phyloP scores from a whole-genome alignment of 371 early-diverging fungal genomes.

The Mycotypha africana region DNA sequence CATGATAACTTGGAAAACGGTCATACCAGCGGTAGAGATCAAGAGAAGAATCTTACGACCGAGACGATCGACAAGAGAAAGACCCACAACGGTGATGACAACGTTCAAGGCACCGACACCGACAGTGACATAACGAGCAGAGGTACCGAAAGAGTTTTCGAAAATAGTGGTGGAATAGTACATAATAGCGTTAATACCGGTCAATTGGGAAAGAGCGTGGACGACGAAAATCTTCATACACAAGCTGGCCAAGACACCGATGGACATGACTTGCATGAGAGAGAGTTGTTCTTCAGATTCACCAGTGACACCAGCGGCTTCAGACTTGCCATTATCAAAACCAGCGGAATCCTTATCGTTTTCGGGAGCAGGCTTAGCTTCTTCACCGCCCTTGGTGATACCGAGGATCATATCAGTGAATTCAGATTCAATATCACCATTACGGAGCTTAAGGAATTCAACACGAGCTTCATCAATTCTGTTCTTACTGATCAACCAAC shows the following conservation, averaged over 20 bases:
- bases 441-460: constrained; percentile 52
- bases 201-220: constrained; percentile 45
- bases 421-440: constrained; percentile 58
- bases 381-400: constrained; percentile 29
- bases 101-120: constrained; percentile 48
- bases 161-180: constrained; percentile 53
- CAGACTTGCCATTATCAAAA: constrained; percentile 14
- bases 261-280: constrained; percentile 26
- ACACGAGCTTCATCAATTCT: constrained; percentile 56
- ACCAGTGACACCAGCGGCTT: constrained; percentile 16
- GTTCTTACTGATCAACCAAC: constrained; percentile 59
- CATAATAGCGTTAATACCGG: constrained; percentile 67
- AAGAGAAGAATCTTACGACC: constrained; percentile 61
- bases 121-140: constrained; percentile 34
- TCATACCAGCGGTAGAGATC: constrained; percentile 44
- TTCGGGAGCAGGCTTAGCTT: constrained; percentile 6
- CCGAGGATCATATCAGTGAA: constrained; percentile 52
- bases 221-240: constrained; percentile 57
- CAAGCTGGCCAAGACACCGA: constrained; percentile 25
- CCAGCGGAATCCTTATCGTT: constrained; percentile 16
- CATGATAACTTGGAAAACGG: constrained; percentile 31
- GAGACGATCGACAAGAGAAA: constrained; percentile 49
- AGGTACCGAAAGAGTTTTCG: constrained; percentile 25
- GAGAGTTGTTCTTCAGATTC: constrained; percentile 27
- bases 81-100: constrained; percentile 42